These are phyloP conservation scores for Peziza echinospora DNA, from an alignment of 495 filamentous ascomycete genomes.

Conservation along the genomic window DNA sequence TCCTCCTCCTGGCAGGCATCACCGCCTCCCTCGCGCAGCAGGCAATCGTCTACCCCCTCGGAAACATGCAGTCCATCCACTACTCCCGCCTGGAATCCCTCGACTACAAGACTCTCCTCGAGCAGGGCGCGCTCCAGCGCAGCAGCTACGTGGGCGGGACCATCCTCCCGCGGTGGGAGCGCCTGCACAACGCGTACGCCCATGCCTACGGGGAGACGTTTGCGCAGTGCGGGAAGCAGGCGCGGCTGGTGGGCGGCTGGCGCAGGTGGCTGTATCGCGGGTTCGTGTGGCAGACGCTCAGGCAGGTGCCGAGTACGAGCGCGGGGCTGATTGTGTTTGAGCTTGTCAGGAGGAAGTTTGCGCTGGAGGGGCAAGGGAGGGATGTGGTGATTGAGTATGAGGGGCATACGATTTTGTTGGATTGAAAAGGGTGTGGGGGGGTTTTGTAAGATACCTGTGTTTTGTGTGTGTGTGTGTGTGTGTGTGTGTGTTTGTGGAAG, in stretches of 20 bases:
- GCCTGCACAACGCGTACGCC: constrained; percentile 46
- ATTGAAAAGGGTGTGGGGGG: too few species aligned
- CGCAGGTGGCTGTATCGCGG: constrained; percentile 52
- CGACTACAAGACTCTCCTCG: constrained; percentile 37
- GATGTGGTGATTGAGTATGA: constrained; percentile 11
- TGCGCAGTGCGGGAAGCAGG: constrained; percentile 42
- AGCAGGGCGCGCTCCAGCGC: constrained; percentile 21
- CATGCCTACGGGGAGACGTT: constrained; percentile 58
- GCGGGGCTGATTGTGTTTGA: constrained; percentile 83
- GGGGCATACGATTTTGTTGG: constrained; percentile 10
- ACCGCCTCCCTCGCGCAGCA: constrained; percentile 59
- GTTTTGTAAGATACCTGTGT: too few species aligned
- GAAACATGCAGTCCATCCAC: constrained; percentile 52
- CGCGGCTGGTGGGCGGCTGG: constrained; percentile 40
- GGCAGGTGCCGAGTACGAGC: constrained; percentile 72
- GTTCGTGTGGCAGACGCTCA: constrained; percentile 50
- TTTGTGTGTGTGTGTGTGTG: not conserved
- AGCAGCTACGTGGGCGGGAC: not conserved
- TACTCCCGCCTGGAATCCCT: constrained; percentile 58
- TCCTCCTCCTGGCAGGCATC: constrained; percentile 56
- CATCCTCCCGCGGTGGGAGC: constrained; percentile 21
- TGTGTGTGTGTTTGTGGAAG: not conserved
- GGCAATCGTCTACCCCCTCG: constrained; percentile 54
- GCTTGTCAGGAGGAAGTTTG: constrained; percentile 60
- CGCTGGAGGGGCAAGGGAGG: constrained; percentile 39